phyloP scores from a whole-genome alignment of 495 filamentous ascomycete species.

The Tuber calosporum region DNA sequence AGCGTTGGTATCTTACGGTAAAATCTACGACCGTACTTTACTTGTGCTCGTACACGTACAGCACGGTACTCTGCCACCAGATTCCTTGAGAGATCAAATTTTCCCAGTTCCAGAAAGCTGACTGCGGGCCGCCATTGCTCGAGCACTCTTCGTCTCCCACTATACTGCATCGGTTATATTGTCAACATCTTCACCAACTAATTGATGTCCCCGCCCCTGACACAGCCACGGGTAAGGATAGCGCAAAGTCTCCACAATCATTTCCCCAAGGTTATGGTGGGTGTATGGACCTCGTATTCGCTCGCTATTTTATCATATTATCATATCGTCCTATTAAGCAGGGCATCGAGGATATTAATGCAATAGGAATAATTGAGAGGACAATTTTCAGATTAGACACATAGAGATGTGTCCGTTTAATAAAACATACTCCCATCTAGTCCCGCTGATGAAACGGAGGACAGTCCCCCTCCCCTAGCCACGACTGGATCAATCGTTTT shows the following conservation, averaged over 20 bases:
- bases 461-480: not conserved
- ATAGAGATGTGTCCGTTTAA: not conserved
- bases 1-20: too few species aligned
- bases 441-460: not conserved
- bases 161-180: not conserved
- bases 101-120: not conserved
- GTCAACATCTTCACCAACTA: not conserved
- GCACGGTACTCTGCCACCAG: too few species aligned
- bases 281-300: not conserved
- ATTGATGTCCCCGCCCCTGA: not conserved
- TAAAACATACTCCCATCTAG: not conserved
- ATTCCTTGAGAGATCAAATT: too few species aligned
- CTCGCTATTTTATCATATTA: not conserved
- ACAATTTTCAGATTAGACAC: not conserved
- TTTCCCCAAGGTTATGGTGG: not conserved
- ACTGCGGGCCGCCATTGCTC: not conserved
- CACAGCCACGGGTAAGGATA: not conserved
- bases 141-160: not conserved
- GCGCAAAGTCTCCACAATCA: not conserved
- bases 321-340: not conserved
- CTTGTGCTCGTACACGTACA: too few species aligned
- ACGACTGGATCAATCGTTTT: not conserved
- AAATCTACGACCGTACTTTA: too few species aligned
- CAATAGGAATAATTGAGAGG: not conserved
- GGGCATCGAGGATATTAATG: not conserved